Evolutionary conservation across 106 monocot species (phyloP).

Genomic region (Platanthera zijinensis): DNA sequence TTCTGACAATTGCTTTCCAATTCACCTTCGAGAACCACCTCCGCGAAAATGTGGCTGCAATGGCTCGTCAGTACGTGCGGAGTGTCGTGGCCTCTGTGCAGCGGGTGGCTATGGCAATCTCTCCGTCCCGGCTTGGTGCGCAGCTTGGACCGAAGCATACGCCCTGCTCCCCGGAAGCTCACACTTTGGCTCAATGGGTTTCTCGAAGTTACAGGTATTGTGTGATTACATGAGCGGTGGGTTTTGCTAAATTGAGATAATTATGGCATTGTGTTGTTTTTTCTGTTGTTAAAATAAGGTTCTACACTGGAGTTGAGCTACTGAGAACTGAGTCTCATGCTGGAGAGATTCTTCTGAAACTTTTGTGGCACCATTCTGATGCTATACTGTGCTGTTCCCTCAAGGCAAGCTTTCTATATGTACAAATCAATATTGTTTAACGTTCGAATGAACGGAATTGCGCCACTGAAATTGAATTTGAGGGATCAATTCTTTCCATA

Average conservation of each 20-base stretch:
- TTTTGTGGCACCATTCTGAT: slow-evolving; percentile 73
- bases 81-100: slow-evolving; percentile 72
- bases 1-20: slow-evolving; percentile 86
- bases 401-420: slow-evolving; percentile 26
- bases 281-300: slow-evolving; percentile 23
- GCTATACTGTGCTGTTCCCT: slow-evolving; percentile 79
- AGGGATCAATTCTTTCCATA: background rate
- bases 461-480: no score
- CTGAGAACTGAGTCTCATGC: slow-evolving; percentile 31
- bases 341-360: slow-evolving; percentile 47
- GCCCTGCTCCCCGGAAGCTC: slow-evolving; percentile 62
- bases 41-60: slow-evolving; percentile 56
- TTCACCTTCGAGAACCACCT: slow-evolving; percentile 69
- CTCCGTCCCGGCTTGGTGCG: slow-evolving; percentile 39
- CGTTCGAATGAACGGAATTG: background rate
- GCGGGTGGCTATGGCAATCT: slow-evolving; percentile 80
- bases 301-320: slow-evolving; percentile 62
- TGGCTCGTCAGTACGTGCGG: slow-evolving; percentile 75
- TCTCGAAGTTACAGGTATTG: slow-evolving; percentile 47
- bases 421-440: background rate
- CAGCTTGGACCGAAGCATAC: slow-evolving; percentile 36
- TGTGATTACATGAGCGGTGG: background rate
- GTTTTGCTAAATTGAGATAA: no score
- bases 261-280: no score
- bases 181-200: slow-evolving; percentile 62